Conservation (phyloP, 2,329 filamentous ascomycete species). For the Colletotrichum tabaci region DNA sequence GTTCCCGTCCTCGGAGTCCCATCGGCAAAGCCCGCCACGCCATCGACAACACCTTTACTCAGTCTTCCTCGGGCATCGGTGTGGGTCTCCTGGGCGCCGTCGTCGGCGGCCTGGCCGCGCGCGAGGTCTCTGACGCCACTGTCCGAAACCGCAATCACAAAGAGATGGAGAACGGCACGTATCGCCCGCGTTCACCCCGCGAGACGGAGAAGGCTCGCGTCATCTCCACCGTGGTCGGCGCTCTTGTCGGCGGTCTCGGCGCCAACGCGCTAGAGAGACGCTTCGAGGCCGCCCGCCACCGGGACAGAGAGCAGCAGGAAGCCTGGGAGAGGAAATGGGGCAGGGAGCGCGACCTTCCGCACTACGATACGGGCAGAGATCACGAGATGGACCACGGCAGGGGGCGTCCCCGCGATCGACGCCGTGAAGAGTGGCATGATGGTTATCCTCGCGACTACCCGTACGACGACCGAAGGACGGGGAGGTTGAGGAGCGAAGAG, state of each 20-base stretch:
- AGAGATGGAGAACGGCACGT: conserved; percentile 33
- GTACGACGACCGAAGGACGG: conserved; percentile 44
- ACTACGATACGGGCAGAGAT: conserved; percentile 45
- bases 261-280: conserved; percentile 66
- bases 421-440: conserved; percentile 48
- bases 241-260: conserved; percentile 68
- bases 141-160: conserved; percentile 47
- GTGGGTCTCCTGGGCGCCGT: conserved; percentile 68
- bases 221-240: conserved; percentile 67
- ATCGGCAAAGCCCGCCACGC: conserved; percentile 58
- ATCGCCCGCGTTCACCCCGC: conserved; percentile 29
- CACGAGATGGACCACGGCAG: conserved; percentile 40
- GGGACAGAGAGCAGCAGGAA: conserved; percentile 50
- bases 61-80: conserved; percentile 64
- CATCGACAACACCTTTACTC: conserved; percentile 63
- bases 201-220: conserved; percentile 53
- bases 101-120: conserved; percentile 68
- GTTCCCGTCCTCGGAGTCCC: conserved; percentile 52
- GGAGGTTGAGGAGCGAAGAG: conserved; percentile 38
- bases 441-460: conserved; percentile 41
- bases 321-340: conserved; percentile 54
- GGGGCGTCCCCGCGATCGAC: conserved; percentile 41
- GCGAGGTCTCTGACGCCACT: conserved; percentile 62
- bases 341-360: conserved; percentile 47
- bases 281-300: conserved; percentile 56